These are phyloP conservation scores for Anacardium occidentale DNA, from an alignment of 345 rosid genomes.

Conservation along the genomic window DNA sequence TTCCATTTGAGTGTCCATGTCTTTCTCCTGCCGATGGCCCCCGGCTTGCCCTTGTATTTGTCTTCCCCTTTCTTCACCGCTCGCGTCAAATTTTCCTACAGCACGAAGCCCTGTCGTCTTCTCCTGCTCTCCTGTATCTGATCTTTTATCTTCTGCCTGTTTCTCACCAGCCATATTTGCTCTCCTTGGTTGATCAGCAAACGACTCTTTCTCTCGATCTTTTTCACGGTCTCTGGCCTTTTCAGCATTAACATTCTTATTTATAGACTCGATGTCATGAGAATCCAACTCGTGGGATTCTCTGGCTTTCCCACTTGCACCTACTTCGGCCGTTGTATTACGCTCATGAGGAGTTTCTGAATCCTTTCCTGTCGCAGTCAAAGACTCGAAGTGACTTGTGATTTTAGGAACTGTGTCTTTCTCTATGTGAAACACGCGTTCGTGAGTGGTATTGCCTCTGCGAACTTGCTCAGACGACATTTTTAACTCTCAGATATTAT, in stretches of 20 bases:
- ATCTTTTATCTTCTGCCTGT: constrained; percentile 5
- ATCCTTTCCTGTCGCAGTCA: constrained; percentile 22
- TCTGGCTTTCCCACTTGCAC: constrained; percentile 4
- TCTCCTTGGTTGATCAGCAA: constrained; percentile 6
- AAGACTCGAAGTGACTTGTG: constrained; percentile 60
- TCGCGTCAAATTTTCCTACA: constrained; percentile 35
- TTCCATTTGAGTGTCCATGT: background rate
- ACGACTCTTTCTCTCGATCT: background rate
- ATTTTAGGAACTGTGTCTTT: constrained; percentile 62
- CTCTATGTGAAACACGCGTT: constrained; percentile 47
- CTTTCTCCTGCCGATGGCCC: background rate
- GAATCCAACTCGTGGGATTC: constrained; percentile 25
- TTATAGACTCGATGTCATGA: constrained; percentile 32
- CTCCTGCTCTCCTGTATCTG: constrained; percentile 13
- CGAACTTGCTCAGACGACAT: constrained; percentile 71
- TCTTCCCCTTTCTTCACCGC: background rate
- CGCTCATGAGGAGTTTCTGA: constrained; percentile 2
- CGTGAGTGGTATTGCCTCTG: constrained; percentile 43
- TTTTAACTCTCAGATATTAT: background rate
- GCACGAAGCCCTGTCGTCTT: constrained; percentile 21
- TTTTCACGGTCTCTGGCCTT: constrained; percentile 16
- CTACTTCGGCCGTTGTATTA: background rate
- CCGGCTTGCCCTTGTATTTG: constrained; percentile 4
- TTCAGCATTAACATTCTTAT: constrained; percentile 1
- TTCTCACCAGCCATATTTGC: constrained; percentile 5